Evolutionary conservation across 1,284 basidiomycete genomes (phyloP).

Genomic region (Sphagnurus paluster): DNA sequence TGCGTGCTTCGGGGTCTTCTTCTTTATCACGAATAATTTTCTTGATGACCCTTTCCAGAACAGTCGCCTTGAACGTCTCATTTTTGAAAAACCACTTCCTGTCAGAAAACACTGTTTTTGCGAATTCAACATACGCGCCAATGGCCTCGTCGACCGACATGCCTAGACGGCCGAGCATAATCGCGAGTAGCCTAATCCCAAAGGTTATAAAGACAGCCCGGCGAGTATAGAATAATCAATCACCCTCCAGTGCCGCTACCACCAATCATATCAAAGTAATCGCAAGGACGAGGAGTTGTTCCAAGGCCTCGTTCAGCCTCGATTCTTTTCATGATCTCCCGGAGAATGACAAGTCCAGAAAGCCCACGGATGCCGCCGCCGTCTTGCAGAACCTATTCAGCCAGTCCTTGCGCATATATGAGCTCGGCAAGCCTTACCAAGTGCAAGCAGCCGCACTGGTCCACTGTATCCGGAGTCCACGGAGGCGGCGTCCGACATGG

Average conservation of each 20-base stretch:
- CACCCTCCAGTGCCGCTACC: constrained; percentile 15
- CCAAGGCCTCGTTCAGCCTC: background rate
- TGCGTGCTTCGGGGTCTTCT: background rate
- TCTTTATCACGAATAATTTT: constrained; percentile 2
- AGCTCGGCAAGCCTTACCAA: too few relatives aligned
- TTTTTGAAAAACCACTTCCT: constrained; percentile 4
- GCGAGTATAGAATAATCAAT: background rate
- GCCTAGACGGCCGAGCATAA: constrained; percentile 19
- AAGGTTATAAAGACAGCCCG: too few relatives aligned
- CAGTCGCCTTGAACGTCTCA: constrained; percentile 6
- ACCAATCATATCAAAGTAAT: constrained; percentile 16
- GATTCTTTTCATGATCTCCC: constrained; percentile 13
- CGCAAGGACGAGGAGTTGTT: constrained; percentile 9
- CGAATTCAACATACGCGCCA: constrained; percentile 9
- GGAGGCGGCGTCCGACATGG: too few relatives aligned
- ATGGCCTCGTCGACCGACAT: constrained; percentile 16
- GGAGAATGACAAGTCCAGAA: constrained; percentile 12
- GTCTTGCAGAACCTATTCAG: too few relatives aligned
- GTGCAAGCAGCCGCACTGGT: too few relatives aligned
- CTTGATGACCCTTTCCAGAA: constrained; percentile 6
- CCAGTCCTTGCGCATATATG: too few relatives aligned
- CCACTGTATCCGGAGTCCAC: too few relatives aligned
- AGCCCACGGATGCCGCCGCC: constrained; percentile 14
- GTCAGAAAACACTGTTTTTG: constrained; percentile 12
- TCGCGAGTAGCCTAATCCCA: constrained; percentile 18